phyloP scores from a whole-genome alignment of 371 early-diverging fungal genomes.

The Mortierella polycephala region DNA sequence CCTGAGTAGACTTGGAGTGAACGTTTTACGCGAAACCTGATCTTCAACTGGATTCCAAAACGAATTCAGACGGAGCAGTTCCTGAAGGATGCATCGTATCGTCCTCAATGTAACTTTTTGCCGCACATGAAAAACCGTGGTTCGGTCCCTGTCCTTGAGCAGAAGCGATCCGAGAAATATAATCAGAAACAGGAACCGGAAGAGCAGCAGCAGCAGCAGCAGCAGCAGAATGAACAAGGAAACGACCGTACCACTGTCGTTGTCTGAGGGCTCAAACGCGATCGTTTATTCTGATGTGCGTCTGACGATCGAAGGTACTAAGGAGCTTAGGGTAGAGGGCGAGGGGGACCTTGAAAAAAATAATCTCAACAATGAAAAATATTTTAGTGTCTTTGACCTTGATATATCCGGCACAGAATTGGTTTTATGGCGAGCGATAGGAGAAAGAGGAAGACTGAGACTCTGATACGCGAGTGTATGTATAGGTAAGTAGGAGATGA shows the following conservation, averaged over 20 bases:
- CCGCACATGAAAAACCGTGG: constrained; percentile 17
- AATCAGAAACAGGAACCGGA: background rate
- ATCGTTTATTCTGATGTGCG: no score
- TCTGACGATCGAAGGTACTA: no score
- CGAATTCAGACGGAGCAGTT: constrained; percentile 13
- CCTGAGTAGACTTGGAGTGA: constrained; percentile 19
- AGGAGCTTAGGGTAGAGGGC: no score
- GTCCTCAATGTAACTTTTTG: constrained; percentile 20
- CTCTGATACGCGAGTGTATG: no score
- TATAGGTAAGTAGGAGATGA: no score
- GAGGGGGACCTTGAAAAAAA: no score
- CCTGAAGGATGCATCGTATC: constrained; percentile 14
- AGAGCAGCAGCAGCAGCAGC: background rate
- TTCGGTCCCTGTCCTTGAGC: constrained; percentile 1
- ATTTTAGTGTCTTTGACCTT: no score
- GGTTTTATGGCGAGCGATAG: no score
- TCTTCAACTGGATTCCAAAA: constrained; percentile 30
- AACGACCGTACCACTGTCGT: no score
- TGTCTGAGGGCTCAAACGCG: no score
- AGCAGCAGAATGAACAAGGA: background rate
- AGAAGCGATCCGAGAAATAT: background rate
- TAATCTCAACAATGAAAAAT: no score
- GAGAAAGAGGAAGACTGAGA: no score
- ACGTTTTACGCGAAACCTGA: constrained; percentile 5
- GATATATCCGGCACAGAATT: background rate